Evolutionary conservation across 495 filamentous ascomycete species (phyloP).

Genomic region (Penicillium samsonianum): DNA sequence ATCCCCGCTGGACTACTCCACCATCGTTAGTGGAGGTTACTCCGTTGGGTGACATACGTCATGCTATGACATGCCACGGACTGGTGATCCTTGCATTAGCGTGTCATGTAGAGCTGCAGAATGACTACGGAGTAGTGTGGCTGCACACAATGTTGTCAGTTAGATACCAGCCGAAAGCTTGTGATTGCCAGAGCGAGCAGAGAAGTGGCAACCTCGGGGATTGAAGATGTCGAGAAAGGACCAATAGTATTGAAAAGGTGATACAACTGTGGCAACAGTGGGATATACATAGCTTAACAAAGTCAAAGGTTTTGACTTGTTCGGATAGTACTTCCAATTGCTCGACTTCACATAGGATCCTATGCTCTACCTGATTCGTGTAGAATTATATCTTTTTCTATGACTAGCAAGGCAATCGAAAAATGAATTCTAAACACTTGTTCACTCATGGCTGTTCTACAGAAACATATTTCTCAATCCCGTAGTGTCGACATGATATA

Average conservation of each 20-base stretch:
- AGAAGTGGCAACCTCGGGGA: background rate
- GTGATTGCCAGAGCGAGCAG: background rate
- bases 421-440: background rate
- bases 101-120: constrained; percentile 4
- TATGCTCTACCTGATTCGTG: too few relatives aligned
- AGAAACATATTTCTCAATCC: background rate
- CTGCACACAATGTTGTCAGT: background rate
- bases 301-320: too few relatives aligned
- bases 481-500: background rate
- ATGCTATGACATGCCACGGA: constrained; percentile 11
- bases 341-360: too few relatives aligned
- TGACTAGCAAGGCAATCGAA: background rate
- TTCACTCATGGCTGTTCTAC: too few relatives aligned
- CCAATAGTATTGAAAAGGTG: background rate
- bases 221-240: background rate
- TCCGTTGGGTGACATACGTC: constrained; percentile 3
- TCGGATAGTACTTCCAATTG: background rate
- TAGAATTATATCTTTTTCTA: background rate
- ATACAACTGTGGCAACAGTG: too few relatives aligned
- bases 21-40: background rate
- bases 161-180: background rate
- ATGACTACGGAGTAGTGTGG: background rate
- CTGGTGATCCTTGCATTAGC: constrained; percentile 15
- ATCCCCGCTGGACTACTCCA: background rate
- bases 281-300: too few relatives aligned